Conservation (phyloP, 371 early-diverging fungal species). For the Mortierella sp. region DNA sequence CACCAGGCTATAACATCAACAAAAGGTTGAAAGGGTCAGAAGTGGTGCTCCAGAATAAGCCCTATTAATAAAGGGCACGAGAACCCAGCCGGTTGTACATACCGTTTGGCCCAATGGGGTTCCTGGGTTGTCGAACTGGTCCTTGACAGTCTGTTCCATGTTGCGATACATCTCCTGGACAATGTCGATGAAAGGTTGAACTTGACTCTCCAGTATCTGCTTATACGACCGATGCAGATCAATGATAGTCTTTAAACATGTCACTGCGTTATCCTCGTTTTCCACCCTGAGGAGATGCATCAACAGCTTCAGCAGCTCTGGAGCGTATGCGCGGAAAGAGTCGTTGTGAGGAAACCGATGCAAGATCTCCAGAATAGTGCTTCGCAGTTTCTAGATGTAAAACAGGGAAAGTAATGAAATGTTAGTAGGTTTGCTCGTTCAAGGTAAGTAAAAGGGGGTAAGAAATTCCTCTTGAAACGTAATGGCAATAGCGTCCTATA, state of each 20-base stretch:
- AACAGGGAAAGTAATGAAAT: background rate
- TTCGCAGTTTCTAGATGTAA: conserved; percentile 86
- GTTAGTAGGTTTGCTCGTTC: background rate
- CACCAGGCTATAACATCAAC: conserved; percentile 63
- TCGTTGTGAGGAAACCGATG: conserved; percentile 94
- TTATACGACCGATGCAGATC: conserved; percentile 94
- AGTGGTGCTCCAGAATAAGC: background rate
- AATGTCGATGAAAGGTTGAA: conserved; percentile 92
- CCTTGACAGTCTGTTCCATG: conserved; percentile 88
- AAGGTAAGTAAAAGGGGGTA: background rate
- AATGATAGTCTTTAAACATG: conserved; percentile 93
- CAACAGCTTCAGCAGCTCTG: conserved; percentile 73
- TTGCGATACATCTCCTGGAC: conserved; percentile 94
- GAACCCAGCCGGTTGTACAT: conserved; percentile 8
- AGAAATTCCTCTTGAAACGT: background rate
- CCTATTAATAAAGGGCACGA: too few relatives aligned
- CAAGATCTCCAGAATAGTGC: conserved; percentile 92
- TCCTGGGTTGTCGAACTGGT: conserved; percentile 82
- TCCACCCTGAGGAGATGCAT: conserved; percentile 89
- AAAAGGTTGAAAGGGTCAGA: conserved; percentile 3
- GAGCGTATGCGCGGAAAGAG: conserved; percentile 74
- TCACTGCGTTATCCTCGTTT: conserved; percentile 97
- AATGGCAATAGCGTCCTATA: conserved; percentile 50
- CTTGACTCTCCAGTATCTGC: conserved; percentile 85
- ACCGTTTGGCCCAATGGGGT: conserved; percentile 72